Evolutionary conservation across 1,284 basidiomycete genomes (phyloP).

Genomic region (Somion occarium): DNA sequence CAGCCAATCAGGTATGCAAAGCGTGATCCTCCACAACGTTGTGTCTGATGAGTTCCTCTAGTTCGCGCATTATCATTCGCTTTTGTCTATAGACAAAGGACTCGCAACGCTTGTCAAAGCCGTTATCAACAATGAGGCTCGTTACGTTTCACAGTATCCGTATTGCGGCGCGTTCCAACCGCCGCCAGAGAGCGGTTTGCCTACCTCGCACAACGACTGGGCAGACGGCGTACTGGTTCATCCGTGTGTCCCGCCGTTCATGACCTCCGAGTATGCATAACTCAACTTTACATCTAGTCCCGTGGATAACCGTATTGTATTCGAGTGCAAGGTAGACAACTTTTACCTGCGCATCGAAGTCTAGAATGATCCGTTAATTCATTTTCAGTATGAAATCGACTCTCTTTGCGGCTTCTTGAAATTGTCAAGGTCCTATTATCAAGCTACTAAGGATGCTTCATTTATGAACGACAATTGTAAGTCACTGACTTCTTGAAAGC

Average conservation of each 20-base stretch:
- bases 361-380: not conserved
- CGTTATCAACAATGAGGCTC: constrained; percentile 73
- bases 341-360: not conserved
- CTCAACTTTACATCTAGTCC: constrained; percentile 36
- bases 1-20: constrained; percentile 59
- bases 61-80: constrained; percentile 63
- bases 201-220: constrained; percentile 57
- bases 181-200: constrained; percentile 63
- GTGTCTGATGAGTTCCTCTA: constrained; percentile 23
- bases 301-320: constrained; percentile 63
- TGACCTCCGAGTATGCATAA: not conserved
- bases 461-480: constrained; percentile 69
- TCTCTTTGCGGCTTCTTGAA: constrained; percentile 75
- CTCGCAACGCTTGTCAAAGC: constrained; percentile 64
- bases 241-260: constrained; percentile 54
- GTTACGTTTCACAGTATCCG: constrained; percentile 67
- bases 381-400: constrained; percentile 64
- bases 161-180: constrained; percentile 78
- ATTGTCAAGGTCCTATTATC: constrained; percentile 67
- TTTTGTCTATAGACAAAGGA: constrained; percentile 51
- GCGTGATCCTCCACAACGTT: not conserved
- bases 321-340: constrained; percentile 67
- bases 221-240: constrained; percentile 65
- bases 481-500: constrained; percentile 16
- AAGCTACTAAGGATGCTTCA: constrained; percentile 61